A percentile compares a stretch with the other conserved stretches of the same genome.
These are phyloP conservation scores for Flaveria robusta DNA, from an alignment of 129 eudicot genomes.

Conservation along the genomic window DNA sequence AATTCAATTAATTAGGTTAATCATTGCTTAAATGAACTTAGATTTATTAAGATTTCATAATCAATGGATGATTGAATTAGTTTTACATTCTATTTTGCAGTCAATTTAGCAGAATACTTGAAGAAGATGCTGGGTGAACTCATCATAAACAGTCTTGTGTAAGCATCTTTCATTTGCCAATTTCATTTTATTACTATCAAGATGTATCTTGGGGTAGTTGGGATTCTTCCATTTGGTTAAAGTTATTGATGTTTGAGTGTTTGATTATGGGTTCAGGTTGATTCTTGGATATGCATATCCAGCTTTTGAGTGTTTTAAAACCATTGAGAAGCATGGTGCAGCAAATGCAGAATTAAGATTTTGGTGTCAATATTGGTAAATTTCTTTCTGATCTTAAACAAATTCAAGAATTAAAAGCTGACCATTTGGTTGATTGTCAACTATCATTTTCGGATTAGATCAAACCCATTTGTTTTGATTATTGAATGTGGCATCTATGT, in stretches of 20 bases:
- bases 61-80: neutral
- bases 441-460: constrained; percentile 19
- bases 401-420: neutral
- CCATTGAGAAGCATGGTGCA: constrained; percentile 79
- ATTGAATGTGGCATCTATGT: constrained; percentile 21
- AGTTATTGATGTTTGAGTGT: constrained; percentile 12
- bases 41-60: neutral
- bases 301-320: constrained; percentile 92
- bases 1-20: constrained; percentile 3
- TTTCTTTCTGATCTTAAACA: neutral
- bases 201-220: neutral
- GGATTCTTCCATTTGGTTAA: neutral
- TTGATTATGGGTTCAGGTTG: constrained; percentile 48
- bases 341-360: constrained; percentile 77
- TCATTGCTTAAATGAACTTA: neutral
- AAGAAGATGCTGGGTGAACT: constrained; percentile 71
- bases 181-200: neutral
- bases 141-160: constrained; percentile 67
- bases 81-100: constrained; percentile 11
- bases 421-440: constrained; percentile 19
- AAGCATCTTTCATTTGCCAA: constrained; percentile 33
- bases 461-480: constrained; percentile 23
- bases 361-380: constrained; percentile 97
- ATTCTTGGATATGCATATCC: constrained; percentile 95
- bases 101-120: neutral